These are phyloP conservation scores for Euphorbia corollata DNA, from an alignment of 441 rosid genomes.

Conservation along the genomic window DNA sequence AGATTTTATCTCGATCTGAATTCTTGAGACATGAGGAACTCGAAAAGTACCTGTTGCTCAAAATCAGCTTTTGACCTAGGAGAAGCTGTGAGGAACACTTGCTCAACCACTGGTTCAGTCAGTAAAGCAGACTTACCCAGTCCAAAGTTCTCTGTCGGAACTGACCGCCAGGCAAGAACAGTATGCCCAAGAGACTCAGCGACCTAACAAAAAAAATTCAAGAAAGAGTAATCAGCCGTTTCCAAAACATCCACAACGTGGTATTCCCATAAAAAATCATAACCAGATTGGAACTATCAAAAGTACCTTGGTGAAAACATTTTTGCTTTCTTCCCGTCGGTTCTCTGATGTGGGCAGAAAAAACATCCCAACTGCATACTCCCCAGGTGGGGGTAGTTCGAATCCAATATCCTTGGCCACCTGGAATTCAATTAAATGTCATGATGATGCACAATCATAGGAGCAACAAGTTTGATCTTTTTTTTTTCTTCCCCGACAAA, in stretches of 20 bases:
- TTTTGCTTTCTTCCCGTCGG: conserved; percentile 80
- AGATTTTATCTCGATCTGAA: not conserved
- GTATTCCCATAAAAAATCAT: not conserved
- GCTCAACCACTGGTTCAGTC: conserved; percentile 93
- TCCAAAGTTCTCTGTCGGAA: conserved; percentile 84
- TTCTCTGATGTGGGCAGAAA: conserved; percentile 75
- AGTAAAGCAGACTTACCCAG: conserved; percentile 80
- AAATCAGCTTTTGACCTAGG: conserved; percentile 69
- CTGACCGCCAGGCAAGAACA: conserved; percentile 92
- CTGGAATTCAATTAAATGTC: conserved; percentile 27
- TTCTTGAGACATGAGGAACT: not conserved
- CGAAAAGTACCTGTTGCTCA: conserved; percentile 74
- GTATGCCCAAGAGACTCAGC: conserved; percentile 96
- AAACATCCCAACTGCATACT: conserved; percentile 97
- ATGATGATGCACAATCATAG: not conserved
- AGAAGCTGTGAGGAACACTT: conserved; percentile 80
- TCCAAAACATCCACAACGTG: not conserved
- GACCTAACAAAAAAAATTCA: conserved; percentile 39
- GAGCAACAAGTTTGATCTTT: not conserved
- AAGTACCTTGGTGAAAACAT: conserved; percentile 78
- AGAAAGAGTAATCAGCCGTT: not conserved
- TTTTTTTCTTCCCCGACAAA: not conserved
- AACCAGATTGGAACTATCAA: not conserved
- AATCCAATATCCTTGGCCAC: conserved; percentile 67
- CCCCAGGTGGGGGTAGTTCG: conserved; percentile 70